Percentiles rank a stretch among this genome's conserved stretches.
These are phyloP conservation scores for Globisporangium uncinulatum DNA, from an alignment of 352 stramenopile genomes.

Conservation along the genomic window DNA sequence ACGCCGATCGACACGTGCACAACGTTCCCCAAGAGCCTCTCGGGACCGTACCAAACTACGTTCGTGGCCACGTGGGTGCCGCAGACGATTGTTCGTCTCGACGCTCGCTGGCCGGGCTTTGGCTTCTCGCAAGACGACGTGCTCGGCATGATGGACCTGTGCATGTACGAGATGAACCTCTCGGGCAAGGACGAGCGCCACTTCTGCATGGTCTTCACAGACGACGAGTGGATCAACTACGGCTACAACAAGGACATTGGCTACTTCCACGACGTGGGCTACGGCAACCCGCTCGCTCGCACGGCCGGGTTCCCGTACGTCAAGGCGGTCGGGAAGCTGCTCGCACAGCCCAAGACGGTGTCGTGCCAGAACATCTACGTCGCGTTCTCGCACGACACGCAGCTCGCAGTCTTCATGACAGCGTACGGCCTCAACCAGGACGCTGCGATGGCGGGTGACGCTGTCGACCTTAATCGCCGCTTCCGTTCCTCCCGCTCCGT, in stretches of 20 bases:
- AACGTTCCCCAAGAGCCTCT: constrained; percentile 38
- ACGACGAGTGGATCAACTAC: constrained; percentile 50
- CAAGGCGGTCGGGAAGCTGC: constrained; percentile 30
- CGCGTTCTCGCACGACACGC: constrained; percentile 48
- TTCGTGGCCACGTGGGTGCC: constrained; percentile 10
- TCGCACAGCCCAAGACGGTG: constrained; percentile 32
- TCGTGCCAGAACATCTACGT: constrained; percentile 54
- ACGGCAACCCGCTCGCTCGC: constrained; percentile 32
- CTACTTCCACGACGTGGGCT: constrained; percentile 51
- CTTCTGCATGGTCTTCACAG: constrained; percentile 47
- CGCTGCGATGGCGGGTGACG: constrained; percentile 26
- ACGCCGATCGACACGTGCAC: constrained; percentile 47
- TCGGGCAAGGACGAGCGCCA: constrained; percentile 28
- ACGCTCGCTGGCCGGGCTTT: constrained; percentile 34
- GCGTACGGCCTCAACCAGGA: constrained; percentile 41
- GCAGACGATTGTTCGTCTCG: constrained; percentile 17
- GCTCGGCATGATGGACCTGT: constrained; percentile 46
- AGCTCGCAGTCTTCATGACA: constrained; percentile 43
- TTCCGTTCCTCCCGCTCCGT: constrained; percentile 38
- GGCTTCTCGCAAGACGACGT: constrained; percentile 27
- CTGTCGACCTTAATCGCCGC: constrained; percentile 27
- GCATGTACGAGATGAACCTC: constrained; percentile 51
- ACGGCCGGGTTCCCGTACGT: constrained; percentile 41
- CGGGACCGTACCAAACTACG: constrained; percentile 4
- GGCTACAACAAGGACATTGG: constrained; percentile 47